Conservation (phyloP, 495 filamentous ascomycete species). For the Viridothelium virens region DNA sequence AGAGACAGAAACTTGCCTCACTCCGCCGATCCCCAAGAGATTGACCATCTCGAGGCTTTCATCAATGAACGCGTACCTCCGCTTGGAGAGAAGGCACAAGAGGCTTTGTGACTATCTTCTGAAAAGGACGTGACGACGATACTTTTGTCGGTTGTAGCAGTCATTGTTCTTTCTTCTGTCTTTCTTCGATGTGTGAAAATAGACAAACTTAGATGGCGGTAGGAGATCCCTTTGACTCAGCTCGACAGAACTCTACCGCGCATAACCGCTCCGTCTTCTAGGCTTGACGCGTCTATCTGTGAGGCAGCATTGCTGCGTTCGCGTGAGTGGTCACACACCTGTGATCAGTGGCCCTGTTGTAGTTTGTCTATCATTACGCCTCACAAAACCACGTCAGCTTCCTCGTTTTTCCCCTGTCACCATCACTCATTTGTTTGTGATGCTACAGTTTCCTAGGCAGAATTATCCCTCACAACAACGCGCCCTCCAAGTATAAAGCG, state of each 20-base stretch:
- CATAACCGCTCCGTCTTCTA: too few relatives aligned
- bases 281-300: too few relatives aligned
- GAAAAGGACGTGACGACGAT: neutral
- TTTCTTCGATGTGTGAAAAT: neutral
- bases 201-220: neutral
- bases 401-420: neutral
- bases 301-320: too few relatives aligned
- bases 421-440: conserved; percentile 1
- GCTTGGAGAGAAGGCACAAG: conserved; percentile 29
- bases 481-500: neutral
- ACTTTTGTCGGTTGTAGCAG: neutral
- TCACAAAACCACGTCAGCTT: neutral
- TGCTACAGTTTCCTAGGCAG: neutral
- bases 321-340: neutral
- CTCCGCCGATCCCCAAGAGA: conserved; percentile 68
- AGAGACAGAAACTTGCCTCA: conserved; percentile 57
- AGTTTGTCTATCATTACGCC: neutral
- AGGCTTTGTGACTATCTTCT: conserved; percentile 18
- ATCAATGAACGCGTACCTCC: conserved; percentile 55
- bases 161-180: neutral
- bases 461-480: neutral
- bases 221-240: neutral
- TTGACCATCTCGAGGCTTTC: conserved; percentile 76
- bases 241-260: too few relatives aligned
- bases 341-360: neutral